Base-by-base conservation (phyloP, 768 basidiomycete genomes). In the Chalciporus pseudorubinellus region DNA sequence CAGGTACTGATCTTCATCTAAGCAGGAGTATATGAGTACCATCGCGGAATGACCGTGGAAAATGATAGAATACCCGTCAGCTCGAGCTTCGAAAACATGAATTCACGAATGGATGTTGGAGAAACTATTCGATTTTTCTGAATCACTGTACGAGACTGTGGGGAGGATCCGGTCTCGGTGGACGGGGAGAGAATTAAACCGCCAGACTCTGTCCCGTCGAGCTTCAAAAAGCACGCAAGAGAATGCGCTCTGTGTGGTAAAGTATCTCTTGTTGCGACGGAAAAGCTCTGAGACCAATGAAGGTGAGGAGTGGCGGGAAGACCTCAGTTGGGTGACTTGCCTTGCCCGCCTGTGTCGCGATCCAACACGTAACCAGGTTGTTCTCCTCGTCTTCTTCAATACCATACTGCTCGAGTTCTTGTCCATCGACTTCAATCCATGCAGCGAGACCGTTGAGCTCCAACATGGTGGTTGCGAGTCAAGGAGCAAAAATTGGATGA, bases 391-490 rank as follows among this genome's bases (percentile, higher is more conserved):
- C 39, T 18, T 59, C 55, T 29, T 68, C 59, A 20, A 70, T 43
- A 2, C 58, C 52, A 22, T 68, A 62, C 39, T 61, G 55, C 8
- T 69, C 61, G 45, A 68, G 53, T 55, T 58, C 52, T 26, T 50
- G 44, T 1, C 58, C 64, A 20, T 66, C 68, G 20, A 70, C 66
- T 45, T 63, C 61, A 10, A 68, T 46, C 59, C 66, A 68, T 6
- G 66, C 57, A 20, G 56, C 59, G 46, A 70, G 7, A 11, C 31
- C 36, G 46, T 53, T 29, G 18, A 61, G 39, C n/a, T 56, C 59
- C 48, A 60, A 20, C 66, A 70, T 68, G 51, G 28, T 42, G 41
- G 45, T 39, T 38, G n/a, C 3, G 31, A 31, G 9, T 3, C 29
- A 28, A 29, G 6, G 39, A 14, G 31, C 29, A 34, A 50, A 20